Base-by-base conservation (phyloP, 2,329 filamentous ascomycete genomes). In the Trichoderma atrobrunneum region DNA sequence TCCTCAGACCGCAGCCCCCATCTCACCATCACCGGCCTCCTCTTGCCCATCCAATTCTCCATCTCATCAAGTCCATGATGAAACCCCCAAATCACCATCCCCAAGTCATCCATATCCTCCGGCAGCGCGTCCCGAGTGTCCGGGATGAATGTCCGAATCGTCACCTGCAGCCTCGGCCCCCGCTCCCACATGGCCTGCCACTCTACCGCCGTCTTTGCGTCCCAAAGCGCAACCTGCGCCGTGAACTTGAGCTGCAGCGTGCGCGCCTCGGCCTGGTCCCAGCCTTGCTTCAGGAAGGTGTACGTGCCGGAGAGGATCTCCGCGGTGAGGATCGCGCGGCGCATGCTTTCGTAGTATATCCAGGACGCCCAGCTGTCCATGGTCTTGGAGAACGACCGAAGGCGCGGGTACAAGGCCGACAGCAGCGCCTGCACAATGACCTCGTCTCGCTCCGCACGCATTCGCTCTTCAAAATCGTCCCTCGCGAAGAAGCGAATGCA, bases 221-320 rank as follows among this genome's bases (percentile, higher is more conserved):
- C 56, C 72, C 72, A 73, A n/a, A 73, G 68, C 11, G 68, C 72
- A 18, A 39, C 68, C 34, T 72, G 68, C 5, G 69, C 72, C 14
- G 72, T 71, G 11, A 66, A 73, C 69, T 62, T 63, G 26, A 73
- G 69, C 34, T 51, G 62, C 34, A 59, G 32, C 18, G 57, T 54
- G 60, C 72, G 60, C 28, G 51, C 68, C 26, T 71, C 51, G 6
- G 61, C 72, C 30, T 67, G 57, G 16, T 73, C 72, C 68, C 68
- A 73, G 32, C 68, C 72, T 11, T 66, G 60, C 68, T 66, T 71
- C n/a, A 73, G 18, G 30, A 73, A 73, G 3, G 3, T 8, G 32
- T 72, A 73, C 0, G 63, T 56, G 2, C 72, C 72, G 5, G 36
- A 16, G 0, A 73, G 30, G 3, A 67, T 54, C 61, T 73, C 72